Evolutionary conservation across 805 yeast species (phyloP).

Genomic region (Schwanniomyces pseudopolymorphus): DNA sequence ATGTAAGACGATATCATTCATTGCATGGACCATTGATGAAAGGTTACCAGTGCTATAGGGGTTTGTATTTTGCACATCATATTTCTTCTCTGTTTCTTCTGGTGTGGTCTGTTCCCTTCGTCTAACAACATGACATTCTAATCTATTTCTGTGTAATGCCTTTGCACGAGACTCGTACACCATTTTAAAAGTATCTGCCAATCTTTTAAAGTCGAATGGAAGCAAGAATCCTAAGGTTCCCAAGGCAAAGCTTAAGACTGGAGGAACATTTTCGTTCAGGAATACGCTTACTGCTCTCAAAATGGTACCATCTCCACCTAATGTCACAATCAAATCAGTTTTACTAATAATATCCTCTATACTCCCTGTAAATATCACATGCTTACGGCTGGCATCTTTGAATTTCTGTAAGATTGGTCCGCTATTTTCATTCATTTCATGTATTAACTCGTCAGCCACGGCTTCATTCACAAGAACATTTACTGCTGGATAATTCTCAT

Average conservation of each 20-base stretch:
- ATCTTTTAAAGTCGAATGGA: conserved; percentile 77
- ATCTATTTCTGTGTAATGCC: conserved; percentile 73
- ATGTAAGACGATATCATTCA: conserved; percentile 89
- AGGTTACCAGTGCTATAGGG: not conserved
- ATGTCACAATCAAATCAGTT: conserved; percentile 78
- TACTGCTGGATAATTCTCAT: conserved; percentile 62
- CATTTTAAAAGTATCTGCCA: conserved; percentile 56
- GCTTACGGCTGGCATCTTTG: conserved; percentile 22
- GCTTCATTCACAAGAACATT: conserved; percentile 78
- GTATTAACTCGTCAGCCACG: conserved; percentile 66
- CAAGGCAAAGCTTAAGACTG: conserved; percentile 81
- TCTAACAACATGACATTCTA: conserved; percentile 67
- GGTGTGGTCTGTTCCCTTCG: conserved; percentile 6
- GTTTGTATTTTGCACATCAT: not conserved
- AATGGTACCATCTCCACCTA: conserved; percentile 98
- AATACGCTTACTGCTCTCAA: conserved; percentile 80
- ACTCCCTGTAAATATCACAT: conserved; percentile 56
- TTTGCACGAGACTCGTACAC: conserved; percentile 69
- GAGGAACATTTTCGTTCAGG: conserved; percentile 75
- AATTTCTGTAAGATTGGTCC: conserved; percentile 6
- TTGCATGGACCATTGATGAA: conserved; percentile 61
- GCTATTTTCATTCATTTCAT: conserved; percentile 18
- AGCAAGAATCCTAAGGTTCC: conserved; percentile 89
- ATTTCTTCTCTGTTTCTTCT: conserved; percentile 2
- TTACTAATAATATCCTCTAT: conserved; percentile 55